Evolutionary conservation across 305 asterid genomes (phyloP), one percentile per base, ranked within the genome.

Genomic region (Stenogyne calaminthoides): DNA sequence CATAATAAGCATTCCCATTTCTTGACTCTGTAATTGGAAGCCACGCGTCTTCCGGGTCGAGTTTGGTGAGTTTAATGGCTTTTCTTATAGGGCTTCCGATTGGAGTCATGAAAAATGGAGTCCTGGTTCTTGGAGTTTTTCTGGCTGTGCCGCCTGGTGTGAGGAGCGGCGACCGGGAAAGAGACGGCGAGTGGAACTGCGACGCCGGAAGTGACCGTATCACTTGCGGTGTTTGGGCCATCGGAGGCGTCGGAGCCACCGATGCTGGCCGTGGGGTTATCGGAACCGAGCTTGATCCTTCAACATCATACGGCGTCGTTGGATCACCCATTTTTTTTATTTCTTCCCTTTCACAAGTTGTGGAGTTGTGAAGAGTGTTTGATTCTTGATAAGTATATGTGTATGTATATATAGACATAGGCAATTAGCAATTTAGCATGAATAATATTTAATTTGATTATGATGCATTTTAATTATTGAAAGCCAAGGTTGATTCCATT

Each of bases 1-100:
- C 97, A 34, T 92, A 92, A 32, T 81, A 90, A 7, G 97, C 96
- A n/a, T 92, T 92, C 9, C 97, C 98, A 34, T 92, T 92, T 76
- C 98, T 83, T 0, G 97, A 92, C 67, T 88, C 91, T 0, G 98
- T 92, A 36, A 92, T 92, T 0, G 98, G 97, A 10, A 92, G 89
- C 98, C 97, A 92, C 1, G 98, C 98, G 54, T 92, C 98, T 3
- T 90, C 85, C 0, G 95, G 98, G 69, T 92, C 90, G 14, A 92
- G 90, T 44, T 58, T 90, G 0, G 98, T 92, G 71, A 92, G 89
- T 25, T 84, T 83, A 15, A 92, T 80, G 3, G 90, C 98, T 69
- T 89, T 90, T 11, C 91, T 87, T 18, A 90, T 61, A 5, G 98
- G 97, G 80, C 90, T 92, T 11, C 88, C 96, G 25, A 92, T 37